phyloP scores from a whole-genome alignment of 805 yeast species.

The Zygotorulaspora danielsina region DNA sequence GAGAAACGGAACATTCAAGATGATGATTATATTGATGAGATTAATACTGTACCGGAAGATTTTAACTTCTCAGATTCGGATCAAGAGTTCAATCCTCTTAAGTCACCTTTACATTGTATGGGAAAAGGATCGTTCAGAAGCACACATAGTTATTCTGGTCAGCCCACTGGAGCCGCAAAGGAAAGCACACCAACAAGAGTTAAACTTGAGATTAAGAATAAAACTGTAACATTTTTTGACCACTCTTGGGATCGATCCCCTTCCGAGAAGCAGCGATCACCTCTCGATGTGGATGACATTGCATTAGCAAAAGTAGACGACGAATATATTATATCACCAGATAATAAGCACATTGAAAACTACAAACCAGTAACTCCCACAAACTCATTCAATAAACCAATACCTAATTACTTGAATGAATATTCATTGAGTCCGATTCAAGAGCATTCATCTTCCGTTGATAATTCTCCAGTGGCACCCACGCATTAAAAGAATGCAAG shows the following conservation, averaged over 20 bases:
- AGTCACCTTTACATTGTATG: constrained; percentile 12
- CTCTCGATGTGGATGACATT: constrained; percentile 4
- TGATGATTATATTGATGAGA: constrained; percentile 48
- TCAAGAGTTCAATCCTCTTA: constrained; percentile 8
- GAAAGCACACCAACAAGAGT: constrained; percentile 34
- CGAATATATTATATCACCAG: constrained; percentile 10
- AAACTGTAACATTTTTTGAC: constrained; percentile 40
- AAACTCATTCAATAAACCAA: constrained; percentile 25
- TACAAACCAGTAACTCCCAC: constrained; percentile 19
- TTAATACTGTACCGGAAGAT: constrained; percentile 47
- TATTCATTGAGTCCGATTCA: constrained; percentile 33
- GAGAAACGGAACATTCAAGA: constrained; percentile 30
- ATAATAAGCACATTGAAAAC: constrained; percentile 5
- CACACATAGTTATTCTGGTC: constrained; percentile 33
- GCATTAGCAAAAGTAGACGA: constrained; percentile 6
- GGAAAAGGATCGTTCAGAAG: constrained; percentile 24
- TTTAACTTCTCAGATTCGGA: constrained; percentile 34
- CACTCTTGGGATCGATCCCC: constrained; percentile 14
- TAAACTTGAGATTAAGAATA: constrained; percentile 36
- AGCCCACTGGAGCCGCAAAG: constrained; percentile 29
- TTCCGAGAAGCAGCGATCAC: constrained; percentile 6
- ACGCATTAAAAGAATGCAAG: background rate
- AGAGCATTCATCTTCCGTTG: constrained; percentile 30
- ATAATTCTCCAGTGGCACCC: constrained; percentile 26
- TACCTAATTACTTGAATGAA: constrained; percentile 23